phyloP scores from a whole-genome alignment of 1,284 basidiomycete species.

The Ustilago shanxiensis region DNA sequence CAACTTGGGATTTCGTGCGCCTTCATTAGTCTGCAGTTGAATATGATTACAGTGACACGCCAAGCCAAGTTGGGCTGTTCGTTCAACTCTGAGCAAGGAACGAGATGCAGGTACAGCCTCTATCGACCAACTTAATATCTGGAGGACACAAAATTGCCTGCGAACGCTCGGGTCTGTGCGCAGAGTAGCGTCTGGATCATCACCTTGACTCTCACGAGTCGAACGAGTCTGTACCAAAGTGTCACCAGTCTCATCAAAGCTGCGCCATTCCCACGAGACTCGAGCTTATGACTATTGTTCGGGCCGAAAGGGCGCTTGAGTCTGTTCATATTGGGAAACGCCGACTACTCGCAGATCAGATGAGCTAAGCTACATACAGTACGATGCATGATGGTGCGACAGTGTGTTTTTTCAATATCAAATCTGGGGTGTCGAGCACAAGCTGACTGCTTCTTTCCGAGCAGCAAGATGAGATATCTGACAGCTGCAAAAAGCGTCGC shows the following conservation, averaged over 20 bases:
- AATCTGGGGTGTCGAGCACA: not conserved
- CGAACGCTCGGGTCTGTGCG: not conserved
- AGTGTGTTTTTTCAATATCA: no score
- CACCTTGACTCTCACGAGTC: not conserved
- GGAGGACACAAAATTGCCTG: no score
- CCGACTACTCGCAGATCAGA: not conserved
- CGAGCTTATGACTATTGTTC: not conserved
- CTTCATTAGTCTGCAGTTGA: conserved; percentile 4
- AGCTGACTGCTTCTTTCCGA: not conserved
- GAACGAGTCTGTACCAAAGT: not conserved
- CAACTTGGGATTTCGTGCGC: not conserved
- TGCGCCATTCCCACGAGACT: not conserved
- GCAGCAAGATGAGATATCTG: not conserved
- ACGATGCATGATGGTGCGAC: no score
- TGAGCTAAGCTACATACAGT: not conserved
- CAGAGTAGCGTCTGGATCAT: not conserved
- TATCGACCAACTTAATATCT: no score
- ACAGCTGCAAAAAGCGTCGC: not conserved
- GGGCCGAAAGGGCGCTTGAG: not conserved
- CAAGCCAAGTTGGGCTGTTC: not conserved
- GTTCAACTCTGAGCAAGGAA: conserved; percentile 2
- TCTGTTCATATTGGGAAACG: not conserved
- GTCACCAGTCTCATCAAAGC: not conserved
- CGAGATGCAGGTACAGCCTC: conserved; percentile 4
- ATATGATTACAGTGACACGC: not conserved